Evolutionary conservation across 345 rosid genomes (phyloP).

Genomic region (Lepidium didymum): DNA sequence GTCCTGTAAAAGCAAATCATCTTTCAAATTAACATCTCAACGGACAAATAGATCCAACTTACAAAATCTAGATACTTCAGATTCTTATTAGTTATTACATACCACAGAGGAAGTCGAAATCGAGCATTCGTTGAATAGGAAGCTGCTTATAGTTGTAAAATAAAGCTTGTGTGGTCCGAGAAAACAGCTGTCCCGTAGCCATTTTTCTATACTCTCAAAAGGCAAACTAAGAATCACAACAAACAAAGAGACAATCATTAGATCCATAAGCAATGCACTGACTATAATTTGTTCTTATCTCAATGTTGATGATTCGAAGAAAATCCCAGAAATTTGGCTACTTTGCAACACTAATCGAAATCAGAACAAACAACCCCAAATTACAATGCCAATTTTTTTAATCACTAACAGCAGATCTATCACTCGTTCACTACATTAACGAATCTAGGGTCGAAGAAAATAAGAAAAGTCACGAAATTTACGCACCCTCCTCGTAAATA

Average conservation of each 20-base stretch:
- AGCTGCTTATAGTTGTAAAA: conserved; percentile 97
- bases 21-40: background rate
- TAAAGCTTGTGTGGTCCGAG: conserved; percentile 81
- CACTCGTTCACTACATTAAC: background rate
- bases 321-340: background rate
- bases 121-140: conserved; percentile 98
- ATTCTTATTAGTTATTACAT: background rate
- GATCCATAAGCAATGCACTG: conserved; percentile 12
- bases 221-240: conserved; percentile 31
- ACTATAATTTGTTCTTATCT: background rate
- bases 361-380: background rate
- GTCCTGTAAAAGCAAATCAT: conserved; percentile 39
- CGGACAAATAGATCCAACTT: conserved; percentile 2
- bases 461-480: background rate
- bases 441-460: background rate
- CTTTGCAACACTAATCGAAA: conserved; percentile 1
- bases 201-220: conserved; percentile 27
- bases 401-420: conserved; percentile 1
- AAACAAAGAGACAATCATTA: background rate
- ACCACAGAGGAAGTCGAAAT: conserved; percentile 98
- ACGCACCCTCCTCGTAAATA: conserved; percentile 19
- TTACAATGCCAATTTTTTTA: background rate
- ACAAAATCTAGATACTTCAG: background rate
- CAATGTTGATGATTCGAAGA: background rate
- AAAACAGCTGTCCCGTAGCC: conserved; percentile 97